Evolutionary conservation across 2,329 filamentous ascomycete species (phyloP).

Genomic region (Talaromyces sp.): DNA sequence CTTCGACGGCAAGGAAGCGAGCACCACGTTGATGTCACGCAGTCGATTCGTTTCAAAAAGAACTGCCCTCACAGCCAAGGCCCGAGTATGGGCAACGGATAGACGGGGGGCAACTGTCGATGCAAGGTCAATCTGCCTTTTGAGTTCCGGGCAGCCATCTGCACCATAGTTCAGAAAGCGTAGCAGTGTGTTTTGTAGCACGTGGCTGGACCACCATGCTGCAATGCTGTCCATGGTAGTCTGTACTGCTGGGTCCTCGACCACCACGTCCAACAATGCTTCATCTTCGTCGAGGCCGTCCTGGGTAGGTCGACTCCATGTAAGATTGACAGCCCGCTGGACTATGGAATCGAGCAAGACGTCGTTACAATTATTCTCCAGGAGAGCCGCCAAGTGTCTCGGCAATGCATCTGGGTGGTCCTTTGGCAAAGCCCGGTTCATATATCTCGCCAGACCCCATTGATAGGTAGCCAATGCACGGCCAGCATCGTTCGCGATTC

Average conservation of each 20-base stretch:
- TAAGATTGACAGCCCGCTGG: constrained; percentile 82
- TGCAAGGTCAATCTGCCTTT: constrained; percentile 61
- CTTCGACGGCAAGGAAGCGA: constrained; percentile 48
- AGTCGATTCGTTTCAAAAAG: constrained; percentile 52
- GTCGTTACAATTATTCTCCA: constrained; percentile 75
- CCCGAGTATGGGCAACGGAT: constrained; percentile 62
- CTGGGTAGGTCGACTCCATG: constrained; percentile 76
- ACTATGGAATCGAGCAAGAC: constrained; percentile 74
- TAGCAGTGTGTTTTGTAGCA: constrained; percentile 65
- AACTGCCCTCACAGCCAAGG: constrained; percentile 56
- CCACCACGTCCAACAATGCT: constrained; percentile 74
- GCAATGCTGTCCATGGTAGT: constrained; percentile 86
- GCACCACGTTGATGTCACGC: constrained; percentile 48
- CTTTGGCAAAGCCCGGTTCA: constrained; percentile 45
- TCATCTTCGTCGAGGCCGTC: constrained; percentile 60
- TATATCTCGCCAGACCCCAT: constrained; percentile 75
- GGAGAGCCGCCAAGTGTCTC: constrained; percentile 67
- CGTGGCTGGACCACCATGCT: constrained; percentile 80
- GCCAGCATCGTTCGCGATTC: constrained; percentile 64
- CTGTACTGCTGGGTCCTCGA: constrained; percentile 77
- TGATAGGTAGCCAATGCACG: constrained; percentile 68
- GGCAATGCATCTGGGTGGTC: constrained; percentile 65
- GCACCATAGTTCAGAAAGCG: constrained; percentile 55
- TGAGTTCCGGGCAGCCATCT: constrained; percentile 37
- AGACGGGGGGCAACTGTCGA: constrained; percentile 71